phyloP scores from a whole-genome alignment of 1,139 yeast genomes.

The Ogataea hybrid region DNA sequence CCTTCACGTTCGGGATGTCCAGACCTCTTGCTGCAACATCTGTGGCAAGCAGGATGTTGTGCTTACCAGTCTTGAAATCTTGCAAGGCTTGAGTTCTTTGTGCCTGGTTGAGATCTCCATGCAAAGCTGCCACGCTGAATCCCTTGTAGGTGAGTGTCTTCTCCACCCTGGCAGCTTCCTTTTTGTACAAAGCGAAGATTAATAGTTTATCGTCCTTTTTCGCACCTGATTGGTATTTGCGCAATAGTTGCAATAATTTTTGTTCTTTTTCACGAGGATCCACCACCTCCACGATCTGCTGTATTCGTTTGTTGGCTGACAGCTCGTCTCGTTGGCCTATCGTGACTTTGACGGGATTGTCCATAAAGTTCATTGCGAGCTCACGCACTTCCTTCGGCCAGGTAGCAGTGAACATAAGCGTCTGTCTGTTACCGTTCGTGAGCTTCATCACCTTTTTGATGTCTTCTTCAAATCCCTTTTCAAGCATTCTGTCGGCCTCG shows the following conservation, averaged over 20 bases:
- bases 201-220: conserved; percentile 75
- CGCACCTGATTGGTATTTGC: conserved; percentile 68
- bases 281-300: conserved; percentile 90
- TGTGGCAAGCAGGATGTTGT: conserved; percentile 82
- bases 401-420: conserved; percentile 87
- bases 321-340: conserved; percentile 95
- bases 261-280: conserved; percentile 83
- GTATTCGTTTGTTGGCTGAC: conserved; percentile 89
- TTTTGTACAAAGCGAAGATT: conserved; percentile 91
- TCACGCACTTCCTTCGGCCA: conserved; percentile 95
- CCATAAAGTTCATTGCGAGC: conserved; percentile 84
- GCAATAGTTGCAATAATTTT: conserved; percentile 65
- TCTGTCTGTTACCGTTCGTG: conserved; percentile 60
- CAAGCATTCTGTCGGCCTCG: conserved; percentile 99
- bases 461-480: conserved; percentile 95
- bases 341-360: conserved; percentile 76
- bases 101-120: conserved; percentile 90
- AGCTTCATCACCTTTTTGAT: conserved; percentile 74
- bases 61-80: conserved; percentile 78
- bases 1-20: conserved; percentile 96
- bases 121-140: conserved; percentile 85
- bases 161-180: conserved; percentile 94
- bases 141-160: conserved; percentile 69
- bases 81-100: conserved; percentile 89
- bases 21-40: conserved; percentile 99